Conservation (phyloP, 352 stramenopile genomes). For the Aphanomyces euteiches region DNA sequence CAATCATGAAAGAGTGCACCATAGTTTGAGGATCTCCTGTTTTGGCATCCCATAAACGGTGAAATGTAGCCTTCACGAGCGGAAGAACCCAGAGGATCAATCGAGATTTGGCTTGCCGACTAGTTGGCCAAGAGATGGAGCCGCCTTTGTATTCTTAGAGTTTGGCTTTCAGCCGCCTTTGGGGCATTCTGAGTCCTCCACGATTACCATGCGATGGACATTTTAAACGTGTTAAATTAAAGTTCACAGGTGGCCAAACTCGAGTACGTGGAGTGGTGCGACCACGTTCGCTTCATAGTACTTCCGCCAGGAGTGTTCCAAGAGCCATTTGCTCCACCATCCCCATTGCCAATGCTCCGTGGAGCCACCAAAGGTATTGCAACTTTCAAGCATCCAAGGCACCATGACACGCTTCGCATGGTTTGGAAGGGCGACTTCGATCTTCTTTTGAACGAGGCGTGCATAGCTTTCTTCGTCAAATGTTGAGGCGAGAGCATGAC, state of each 20-base stretch:
- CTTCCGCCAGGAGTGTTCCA: conserved; percentile 4
- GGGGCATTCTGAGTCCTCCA: too few species aligned
- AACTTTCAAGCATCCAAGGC: conserved; percentile 18
- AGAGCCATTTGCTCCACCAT: conserved; percentile 25
- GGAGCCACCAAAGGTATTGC: background rate
- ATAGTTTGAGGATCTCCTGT: too few species aligned
- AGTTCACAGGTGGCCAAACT: background rate
- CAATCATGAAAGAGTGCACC: too few species aligned
- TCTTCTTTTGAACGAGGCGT: background rate
- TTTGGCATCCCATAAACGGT: too few species aligned
- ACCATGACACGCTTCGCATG: conserved; percentile 22
- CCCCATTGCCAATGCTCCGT: conserved; percentile 21
- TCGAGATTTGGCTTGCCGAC: too few species aligned
- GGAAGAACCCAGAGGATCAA: too few species aligned
- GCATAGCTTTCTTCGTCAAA: conserved; percentile 17
- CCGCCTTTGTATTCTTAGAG: too few species aligned
- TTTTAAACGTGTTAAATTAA: too few species aligned
- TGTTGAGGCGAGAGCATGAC: background rate
- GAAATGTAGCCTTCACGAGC: too few species aligned
- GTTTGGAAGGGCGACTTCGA: background rate
- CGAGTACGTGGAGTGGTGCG: background rate
- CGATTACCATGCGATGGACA: too few species aligned
- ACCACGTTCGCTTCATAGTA: conserved; percentile 17
- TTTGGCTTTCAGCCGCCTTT: too few species aligned
- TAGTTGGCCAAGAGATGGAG: too few species aligned